These are phyloP conservation scores for Bolboschoenoplectus hybrid DNA, from an alignment of 202 grass and related monocot species.

Conservation along the genomic window DNA sequence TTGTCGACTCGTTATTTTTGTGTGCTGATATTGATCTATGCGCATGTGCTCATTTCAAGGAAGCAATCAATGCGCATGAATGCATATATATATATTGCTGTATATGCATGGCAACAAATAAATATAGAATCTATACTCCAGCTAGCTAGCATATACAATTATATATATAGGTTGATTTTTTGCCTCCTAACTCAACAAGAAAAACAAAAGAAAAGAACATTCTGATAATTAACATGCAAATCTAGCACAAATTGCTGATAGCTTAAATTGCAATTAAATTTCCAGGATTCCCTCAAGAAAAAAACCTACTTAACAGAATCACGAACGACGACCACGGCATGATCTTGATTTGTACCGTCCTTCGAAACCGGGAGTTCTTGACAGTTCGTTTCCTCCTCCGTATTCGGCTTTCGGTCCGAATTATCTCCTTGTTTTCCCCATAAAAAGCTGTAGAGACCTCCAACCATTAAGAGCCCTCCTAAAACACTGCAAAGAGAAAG, in stretches of 20 bases:
- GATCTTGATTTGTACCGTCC: not conserved
- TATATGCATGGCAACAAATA: too few relatives aligned
- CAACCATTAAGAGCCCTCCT: conserved; percentile 25
- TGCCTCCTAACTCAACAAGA: not conserved
- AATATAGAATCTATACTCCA: too few relatives aligned
- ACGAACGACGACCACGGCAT: not conserved
- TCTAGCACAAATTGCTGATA: not conserved
- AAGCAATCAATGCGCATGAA: too few relatives aligned
- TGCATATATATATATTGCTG: too few relatives aligned
- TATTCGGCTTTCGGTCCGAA: not conserved
- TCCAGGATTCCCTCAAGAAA: not conserved
- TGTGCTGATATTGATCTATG: too few relatives aligned
- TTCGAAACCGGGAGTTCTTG: not conserved
- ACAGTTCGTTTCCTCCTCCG: conserved; percentile 6
- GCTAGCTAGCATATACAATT: too few relatives aligned
- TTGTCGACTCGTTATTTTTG: too few relatives aligned
- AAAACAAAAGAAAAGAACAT: not conserved
- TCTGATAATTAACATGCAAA: not conserved
- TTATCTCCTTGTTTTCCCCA: conserved; percentile 14
- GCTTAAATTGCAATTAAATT: not conserved
- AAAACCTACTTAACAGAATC: conserved; percentile 8
- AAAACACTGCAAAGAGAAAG: conserved; percentile 5
- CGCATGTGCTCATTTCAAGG: too few relatives aligned
- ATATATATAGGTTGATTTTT: too few relatives aligned
- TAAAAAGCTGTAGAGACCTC: conserved; percentile 23